phyloP scores from a whole-genome alignment of 2,329 filamentous ascomycete genomes.

The Sordariomycetes sp. region DNA sequence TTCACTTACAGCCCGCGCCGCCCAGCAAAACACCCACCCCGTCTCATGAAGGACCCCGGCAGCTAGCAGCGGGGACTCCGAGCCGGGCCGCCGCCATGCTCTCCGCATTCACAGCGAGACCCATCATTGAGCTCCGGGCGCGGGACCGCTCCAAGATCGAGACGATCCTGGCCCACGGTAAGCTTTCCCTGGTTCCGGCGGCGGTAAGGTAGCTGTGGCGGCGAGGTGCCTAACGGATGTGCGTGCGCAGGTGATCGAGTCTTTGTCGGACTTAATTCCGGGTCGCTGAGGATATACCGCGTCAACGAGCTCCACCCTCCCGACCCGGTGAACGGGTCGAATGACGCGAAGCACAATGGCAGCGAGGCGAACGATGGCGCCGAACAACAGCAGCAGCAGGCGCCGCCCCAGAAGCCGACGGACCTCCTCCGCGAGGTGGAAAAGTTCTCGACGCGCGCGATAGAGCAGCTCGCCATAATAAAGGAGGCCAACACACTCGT shows the following conservation, averaged over 20 bases:
- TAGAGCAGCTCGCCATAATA: constrained; percentile 90
- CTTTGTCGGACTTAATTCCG: constrained; percentile 83
- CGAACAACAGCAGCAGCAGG: constrained; percentile 12
- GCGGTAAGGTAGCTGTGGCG: not conserved
- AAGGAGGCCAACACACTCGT: constrained; percentile 89
- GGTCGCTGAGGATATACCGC: constrained; percentile 79
- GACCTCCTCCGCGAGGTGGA: constrained; percentile 86
- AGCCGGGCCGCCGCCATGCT: constrained; percentile 59
- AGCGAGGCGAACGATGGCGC: constrained; percentile 10
- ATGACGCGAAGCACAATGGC: constrained; percentile 7
- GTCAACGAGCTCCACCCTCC: constrained; percentile 53
- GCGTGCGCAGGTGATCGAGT: constrained; percentile 60
- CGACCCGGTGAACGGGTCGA: constrained; percentile 18
- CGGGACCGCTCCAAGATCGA: constrained; percentile 97
- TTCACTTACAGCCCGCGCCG: constrained; percentile 2
- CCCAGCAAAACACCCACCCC: not conserved
- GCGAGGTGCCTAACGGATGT: constrained; percentile 7
- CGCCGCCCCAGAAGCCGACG: constrained; percentile 39
- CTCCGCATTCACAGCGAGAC: constrained; percentile 90
- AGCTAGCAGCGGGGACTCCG: constrained; percentile 10
- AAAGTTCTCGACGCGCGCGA: constrained; percentile 78
- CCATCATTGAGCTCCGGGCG: constrained; percentile 91
- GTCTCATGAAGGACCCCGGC: constrained; percentile 2
- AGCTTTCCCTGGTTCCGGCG: constrained; percentile 8
- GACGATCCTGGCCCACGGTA: constrained; percentile 83